Percentiles rank a stretch among this genome's conserved stretches.
Conservation (phyloP, 1,284 basidiomycete species). For the Quambalaria eucalypti region DNA sequence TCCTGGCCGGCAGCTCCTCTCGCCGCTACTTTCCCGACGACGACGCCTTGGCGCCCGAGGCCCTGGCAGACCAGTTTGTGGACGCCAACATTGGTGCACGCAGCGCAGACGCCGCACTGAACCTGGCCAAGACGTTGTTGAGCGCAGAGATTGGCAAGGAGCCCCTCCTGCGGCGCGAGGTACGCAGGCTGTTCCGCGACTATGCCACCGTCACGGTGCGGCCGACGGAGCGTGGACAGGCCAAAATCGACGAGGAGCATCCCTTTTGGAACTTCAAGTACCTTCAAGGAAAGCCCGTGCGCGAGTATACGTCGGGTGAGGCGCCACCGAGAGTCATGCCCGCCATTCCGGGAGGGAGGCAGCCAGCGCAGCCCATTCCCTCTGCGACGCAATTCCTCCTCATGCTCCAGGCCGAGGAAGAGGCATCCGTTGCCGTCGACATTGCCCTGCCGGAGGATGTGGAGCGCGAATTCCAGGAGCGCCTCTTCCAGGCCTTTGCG, state of each 20-base stretch:
- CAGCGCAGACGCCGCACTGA: constrained; percentile 24
- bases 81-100: constrained; percentile 19
- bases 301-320: constrained; percentile 53
- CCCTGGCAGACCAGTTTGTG: constrained; percentile 41
- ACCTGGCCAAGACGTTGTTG: constrained; percentile 67
- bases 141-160: constrained; percentile 87
- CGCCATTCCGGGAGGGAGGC: not conserved
- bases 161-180: constrained; percentile 71
- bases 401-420: constrained; percentile 81
- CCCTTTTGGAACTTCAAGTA: constrained; percentile 95
- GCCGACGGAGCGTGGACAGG: constrained; percentile 83
- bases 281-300: constrained; percentile 68
- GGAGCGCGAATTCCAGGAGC: constrained; percentile 24
- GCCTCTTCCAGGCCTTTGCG: constrained; percentile 68
- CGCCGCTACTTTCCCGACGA: constrained; percentile 59
- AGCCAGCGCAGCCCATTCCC: constrained; percentile 9
- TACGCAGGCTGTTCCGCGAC: constrained; percentile 67
- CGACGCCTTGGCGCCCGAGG: constrained; percentile 19
- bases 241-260: constrained; percentile 81
- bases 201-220: constrained; percentile 71
- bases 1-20: constrained; percentile 52
- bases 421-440: constrained; percentile 70
- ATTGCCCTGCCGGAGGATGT: constrained; percentile 52
- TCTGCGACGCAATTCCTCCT: constrained; percentile 67
- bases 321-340: not conserved